A percentile compares a stretch with the other conserved stretches of the same genome.
Conservation (phyloP, 169 alveolate genomes). For the Amoebophrya sp. region DNA sequence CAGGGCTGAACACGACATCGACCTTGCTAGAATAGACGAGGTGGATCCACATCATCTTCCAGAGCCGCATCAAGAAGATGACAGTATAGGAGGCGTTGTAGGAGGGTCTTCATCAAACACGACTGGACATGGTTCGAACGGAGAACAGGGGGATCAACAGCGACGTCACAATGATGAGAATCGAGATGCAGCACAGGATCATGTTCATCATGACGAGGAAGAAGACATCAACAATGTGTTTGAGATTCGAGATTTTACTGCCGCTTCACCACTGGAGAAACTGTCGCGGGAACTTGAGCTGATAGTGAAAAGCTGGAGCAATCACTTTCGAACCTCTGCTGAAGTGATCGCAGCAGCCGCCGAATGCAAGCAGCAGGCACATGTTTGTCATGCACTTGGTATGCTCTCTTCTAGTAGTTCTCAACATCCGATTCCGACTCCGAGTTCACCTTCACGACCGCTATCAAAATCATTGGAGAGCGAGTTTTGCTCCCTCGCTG, state of each 20-base stretch:
- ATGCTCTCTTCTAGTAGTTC: too few relatives aligned
- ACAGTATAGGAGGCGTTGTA: not conserved
- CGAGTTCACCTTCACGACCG: too few relatives aligned
- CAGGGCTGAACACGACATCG: not conserved
- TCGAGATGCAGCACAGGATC: not conserved
- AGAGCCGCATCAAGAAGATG: not conserved
- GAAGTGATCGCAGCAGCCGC: not conserved
- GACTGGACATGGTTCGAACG: not conserved
- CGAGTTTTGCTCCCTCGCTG: not conserved
- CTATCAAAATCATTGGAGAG: not conserved
- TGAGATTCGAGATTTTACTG: not conserved
- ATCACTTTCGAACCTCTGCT: not conserved
- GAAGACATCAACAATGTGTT: not conserved
- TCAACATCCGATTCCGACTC: too few relatives aligned
- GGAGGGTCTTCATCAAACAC: not conserved
- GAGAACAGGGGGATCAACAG: not conserved
- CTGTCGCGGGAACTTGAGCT: not conserved
- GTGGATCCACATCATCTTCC: not conserved
- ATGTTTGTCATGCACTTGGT: not conserved
- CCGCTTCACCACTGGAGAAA: not conserved
- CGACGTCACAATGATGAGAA: not conserved
- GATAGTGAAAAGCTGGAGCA: conserved; percentile 1
- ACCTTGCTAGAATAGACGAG: not conserved
- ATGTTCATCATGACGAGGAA: not conserved
- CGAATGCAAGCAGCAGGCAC: not conserved